Percentiles rank a stretch among this genome's conserved stretches.
These are phyloP conservation scores for Fusarium napiforme DNA, from an alignment of 2,329 filamentous ascomycete species.

Conservation along the genomic window DNA sequence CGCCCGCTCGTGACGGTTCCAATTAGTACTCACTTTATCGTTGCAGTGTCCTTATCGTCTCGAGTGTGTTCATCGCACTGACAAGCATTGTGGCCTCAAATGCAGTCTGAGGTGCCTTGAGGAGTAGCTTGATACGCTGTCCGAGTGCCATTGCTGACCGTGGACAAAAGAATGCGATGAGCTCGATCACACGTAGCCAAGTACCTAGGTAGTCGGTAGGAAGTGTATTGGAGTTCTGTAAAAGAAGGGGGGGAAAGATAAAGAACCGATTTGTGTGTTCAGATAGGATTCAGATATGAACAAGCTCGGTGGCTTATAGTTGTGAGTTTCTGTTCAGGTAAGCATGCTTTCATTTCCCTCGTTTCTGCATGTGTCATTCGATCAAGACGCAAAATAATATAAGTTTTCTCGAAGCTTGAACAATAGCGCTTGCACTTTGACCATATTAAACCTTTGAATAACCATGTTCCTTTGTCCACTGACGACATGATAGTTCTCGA, in stretches of 20 bases:
- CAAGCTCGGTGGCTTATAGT: not conserved
- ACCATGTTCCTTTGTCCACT: not conserved
- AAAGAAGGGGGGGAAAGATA: not conserved
- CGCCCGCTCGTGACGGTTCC: not conserved
- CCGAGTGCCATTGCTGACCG: not conserved
- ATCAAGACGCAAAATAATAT: not conserved
- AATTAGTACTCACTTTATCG: not conserved
- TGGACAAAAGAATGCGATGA: not conserved
- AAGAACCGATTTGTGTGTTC: not conserved
- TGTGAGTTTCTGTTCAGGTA: not conserved
- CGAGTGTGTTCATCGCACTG: not conserved
- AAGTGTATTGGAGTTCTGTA: not conserved
- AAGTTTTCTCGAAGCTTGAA: not conserved
- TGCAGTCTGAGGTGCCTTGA: not conserved
- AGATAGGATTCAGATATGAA: not conserved
- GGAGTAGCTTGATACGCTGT: not conserved
- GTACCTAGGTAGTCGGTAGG: not conserved
- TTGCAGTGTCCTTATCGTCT: not conserved
- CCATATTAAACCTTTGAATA: not conserved
- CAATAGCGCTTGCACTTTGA: not conserved
- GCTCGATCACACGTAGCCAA: constrained; percentile 1
- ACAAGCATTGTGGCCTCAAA: not conserved
- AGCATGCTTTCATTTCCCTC: not conserved
- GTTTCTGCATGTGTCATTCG: not conserved
- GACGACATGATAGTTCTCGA: not conserved